Conservation (phyloP, 2,329 filamentous ascomycete genomes). For the Penicillium sp. region DNA sequence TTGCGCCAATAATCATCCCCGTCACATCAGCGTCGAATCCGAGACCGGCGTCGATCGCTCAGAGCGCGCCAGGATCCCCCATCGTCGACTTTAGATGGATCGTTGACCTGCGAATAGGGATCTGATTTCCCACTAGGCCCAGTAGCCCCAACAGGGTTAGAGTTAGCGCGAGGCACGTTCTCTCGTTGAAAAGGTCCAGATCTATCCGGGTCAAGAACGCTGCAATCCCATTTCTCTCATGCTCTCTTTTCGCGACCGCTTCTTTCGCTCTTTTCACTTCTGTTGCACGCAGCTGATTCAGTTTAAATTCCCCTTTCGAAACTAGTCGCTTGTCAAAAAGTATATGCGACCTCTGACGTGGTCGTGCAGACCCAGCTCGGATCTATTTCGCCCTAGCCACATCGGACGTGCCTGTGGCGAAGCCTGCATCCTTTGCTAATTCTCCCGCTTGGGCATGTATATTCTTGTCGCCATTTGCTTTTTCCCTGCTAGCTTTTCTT, state of each 20-base stretch:
- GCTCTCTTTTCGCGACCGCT: slow-evolving; percentile 16
- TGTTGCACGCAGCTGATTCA: slow-evolving; percentile 26
- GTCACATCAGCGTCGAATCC: slow-evolving; percentile 27
- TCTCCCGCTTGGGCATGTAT: slow-evolving; percentile 15
- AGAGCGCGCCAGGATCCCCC: slow-evolving; percentile 30
- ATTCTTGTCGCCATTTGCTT: slow-evolving; percentile 17
- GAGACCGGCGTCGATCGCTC: slow-evolving; percentile 31
- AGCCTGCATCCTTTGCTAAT: slow-evolving; percentile 35
- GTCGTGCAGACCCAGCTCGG: slow-evolving; percentile 30
- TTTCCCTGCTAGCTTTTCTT: slow-evolving; percentile 8
- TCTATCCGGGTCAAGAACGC: slow-evolving; percentile 20
- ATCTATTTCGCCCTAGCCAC: slow-evolving; percentile 30
- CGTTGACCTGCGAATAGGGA: slow-evolving; percentile 25
- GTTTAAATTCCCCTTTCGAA: slow-evolving; percentile 16
- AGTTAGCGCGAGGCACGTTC: slow-evolving; percentile 24
- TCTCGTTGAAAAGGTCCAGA: slow-evolving; percentile 30
- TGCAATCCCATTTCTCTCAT: slow-evolving; percentile 15
- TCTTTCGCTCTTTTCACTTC: slow-evolving; percentile 18
- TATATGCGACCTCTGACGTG: slow-evolving; percentile 39
- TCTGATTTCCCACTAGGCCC: slow-evolving; percentile 20
- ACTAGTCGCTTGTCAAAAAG: slow-evolving; percentile 11
- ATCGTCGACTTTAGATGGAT: slow-evolving; percentile 27
- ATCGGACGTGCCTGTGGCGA: slow-evolving; percentile 41
- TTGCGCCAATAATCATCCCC: slow-evolving; percentile 33
- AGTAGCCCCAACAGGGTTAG: slow-evolving; percentile 19